Base-by-base conservation (phyloP, 2,329 filamentous ascomycete species). In the Hymenotorrendiella dingleyae region DNA sequence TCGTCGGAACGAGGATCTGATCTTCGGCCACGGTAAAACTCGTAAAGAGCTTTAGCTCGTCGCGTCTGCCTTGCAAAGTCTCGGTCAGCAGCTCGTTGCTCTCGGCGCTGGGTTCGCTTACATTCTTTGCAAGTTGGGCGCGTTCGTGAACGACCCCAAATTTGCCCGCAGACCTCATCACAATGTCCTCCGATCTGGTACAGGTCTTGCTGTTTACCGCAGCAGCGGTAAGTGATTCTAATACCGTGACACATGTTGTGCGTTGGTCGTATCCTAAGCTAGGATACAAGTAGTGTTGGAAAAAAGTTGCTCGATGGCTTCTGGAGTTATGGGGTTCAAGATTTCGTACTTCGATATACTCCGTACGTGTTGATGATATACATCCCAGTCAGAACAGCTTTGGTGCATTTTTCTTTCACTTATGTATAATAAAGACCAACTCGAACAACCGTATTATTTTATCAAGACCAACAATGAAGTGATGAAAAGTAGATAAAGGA, bases 241-340 rank as follows among this genome's bases (percentile, higher is more conserved):
- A 28, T 24, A 16, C 36, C 36, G 23, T 38, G 24, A 14, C 36
- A 38, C 36, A 38, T 38, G n/a, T 38, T 38, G 21, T 4, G 8
- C 28, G 8, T 27, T 27, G 24, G n/a, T 27, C 24, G n/a, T n/a
- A 27, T 8, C 24, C 24, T 8, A n/a, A 8, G 24, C 24, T 8
- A 27, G 8, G 8, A 27, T 8, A n/a, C 24, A 8, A 8, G 24
- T 8, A 27, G 24, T n/a, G 24, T 8, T 8, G n/a, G n/a, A n/a
- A n/a, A n/a, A n/a, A n/a, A n/a, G n/a, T n/a, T n/a, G n/a, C n/a
- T n/a, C n/a, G n/a, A n/a, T n/a, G n/a, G n/a, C n/a, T n/a, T n/a
- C n/a, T n/a, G n/a, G n/a, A n/a, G n/a, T n/a, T n/a, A n/a, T n/a
- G n/a, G n/a, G n/a, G n/a, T n/a, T n/a, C n/a, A n/a, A n/a, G n/a